phyloP scores from a whole-genome alignment of 1,139 yeast genomes.

The Eremothecium sinecaudum region DNA sequence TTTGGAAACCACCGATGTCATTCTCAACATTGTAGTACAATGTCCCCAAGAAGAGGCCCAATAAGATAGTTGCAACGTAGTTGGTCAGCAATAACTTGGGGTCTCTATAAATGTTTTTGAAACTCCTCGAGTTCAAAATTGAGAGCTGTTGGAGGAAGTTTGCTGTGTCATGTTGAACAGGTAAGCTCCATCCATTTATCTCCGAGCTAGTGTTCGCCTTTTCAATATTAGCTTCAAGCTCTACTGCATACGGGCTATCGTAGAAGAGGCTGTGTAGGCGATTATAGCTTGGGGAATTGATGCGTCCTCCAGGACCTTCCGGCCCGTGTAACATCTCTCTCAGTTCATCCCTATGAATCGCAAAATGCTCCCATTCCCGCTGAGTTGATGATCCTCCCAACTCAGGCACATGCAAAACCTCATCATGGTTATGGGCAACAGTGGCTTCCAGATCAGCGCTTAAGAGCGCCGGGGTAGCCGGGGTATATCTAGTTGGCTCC shows the following conservation, averaged over 20 bases:
- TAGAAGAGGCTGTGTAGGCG: constrained; percentile 35
- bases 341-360: constrained; percentile 71
- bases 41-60: constrained; percentile 79
- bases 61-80: constrained; percentile 61
- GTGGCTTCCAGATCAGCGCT: constrained; percentile 16
- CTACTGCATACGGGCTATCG: constrained; percentile 43
- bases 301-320: constrained; percentile 16
- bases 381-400: constrained; percentile 42
- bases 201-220: constrained; percentile 29
- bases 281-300: constrained; percentile 9
- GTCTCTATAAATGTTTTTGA: constrained; percentile 84
- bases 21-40: constrained; percentile 73
- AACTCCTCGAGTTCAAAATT: constrained; percentile 74
- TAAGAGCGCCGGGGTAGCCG: neutral
- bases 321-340: constrained; percentile 31
- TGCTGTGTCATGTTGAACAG: constrained; percentile 38
- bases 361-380: constrained; percentile 82
- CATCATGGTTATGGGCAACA: constrained; percentile 12
- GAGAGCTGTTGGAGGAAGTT: constrained; percentile 51
- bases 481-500: constrained; percentile 35
- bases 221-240: constrained; percentile 42
- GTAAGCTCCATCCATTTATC: constrained; percentile 24
- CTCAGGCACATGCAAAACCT: constrained; percentile 7
- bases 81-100: constrained; percentile 79
- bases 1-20: constrained; percentile 93